phyloP scores from a whole-genome alignment of 371 early-diverging fungal species.

The Apophysomyces elegans region DNA sequence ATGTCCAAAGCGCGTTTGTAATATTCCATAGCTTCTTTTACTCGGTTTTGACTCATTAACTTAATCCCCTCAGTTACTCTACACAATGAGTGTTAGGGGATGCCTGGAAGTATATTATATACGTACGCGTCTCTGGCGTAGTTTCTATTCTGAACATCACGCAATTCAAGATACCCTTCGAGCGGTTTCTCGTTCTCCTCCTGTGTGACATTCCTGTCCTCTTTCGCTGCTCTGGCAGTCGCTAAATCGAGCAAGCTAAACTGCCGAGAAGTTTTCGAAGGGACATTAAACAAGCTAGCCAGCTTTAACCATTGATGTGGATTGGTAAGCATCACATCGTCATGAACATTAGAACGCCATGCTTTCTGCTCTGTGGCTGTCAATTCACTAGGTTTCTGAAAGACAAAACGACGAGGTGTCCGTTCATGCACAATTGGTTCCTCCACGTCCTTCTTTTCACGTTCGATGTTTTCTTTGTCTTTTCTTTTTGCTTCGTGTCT shows the following conservation, averaged over 20 bases:
- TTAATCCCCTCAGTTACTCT: slow-evolving; percentile 54
- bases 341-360: slow-evolving; percentile 40
- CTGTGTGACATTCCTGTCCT: slow-evolving; percentile 18
- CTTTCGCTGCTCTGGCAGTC: slow-evolving; percentile 12
- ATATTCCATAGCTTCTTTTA: slow-evolving; percentile 43
- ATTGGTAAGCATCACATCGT: slow-evolving; percentile 40
- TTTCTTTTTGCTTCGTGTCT: slow-evolving; percentile 15
- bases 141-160: slow-evolving; percentile 48
- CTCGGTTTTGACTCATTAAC: slow-evolving; percentile 25
- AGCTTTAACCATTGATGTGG: slow-evolving; percentile 52
- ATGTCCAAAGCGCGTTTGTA: slow-evolving; percentile 55
- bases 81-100: neutral
- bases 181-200: slow-evolving; percentile 21
- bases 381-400: slow-evolving; percentile 25
- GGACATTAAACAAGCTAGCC: slow-evolving; percentile 46
- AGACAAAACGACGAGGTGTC: slow-evolving; percentile 11
- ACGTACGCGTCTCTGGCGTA: slow-evolving; percentile 55
- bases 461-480: neutral
- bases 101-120: neutral
- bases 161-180: slow-evolving; percentile 44
- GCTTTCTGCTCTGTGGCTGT: slow-evolving; percentile 29
- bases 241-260: slow-evolving; percentile 26
- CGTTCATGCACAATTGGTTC: neutral
- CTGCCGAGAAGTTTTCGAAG: slow-evolving; percentile 38
- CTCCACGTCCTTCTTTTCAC: neutral